These are phyloP conservation scores for Trichothecium roseum DNA, from an alignment of 2,329 filamentous ascomycete species.

Conservation along the genomic window DNA sequence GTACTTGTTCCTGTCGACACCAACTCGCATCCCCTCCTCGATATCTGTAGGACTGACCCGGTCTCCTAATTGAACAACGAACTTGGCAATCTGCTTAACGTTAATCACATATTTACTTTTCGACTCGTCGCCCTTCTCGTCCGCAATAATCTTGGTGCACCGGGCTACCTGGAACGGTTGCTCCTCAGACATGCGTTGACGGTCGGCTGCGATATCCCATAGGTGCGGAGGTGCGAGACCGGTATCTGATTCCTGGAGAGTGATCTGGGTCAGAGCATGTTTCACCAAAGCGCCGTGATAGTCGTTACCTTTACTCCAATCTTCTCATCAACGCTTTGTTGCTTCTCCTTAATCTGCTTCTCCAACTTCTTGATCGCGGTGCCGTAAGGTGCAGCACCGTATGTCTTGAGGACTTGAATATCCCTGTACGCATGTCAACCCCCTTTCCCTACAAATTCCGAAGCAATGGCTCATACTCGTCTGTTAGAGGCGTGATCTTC, in stretches of 20 bases:
- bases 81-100: constrained; percentile 99
- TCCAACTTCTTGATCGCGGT: constrained; percentile 92
- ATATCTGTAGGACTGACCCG: constrained; percentile 97
- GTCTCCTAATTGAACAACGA: constrained; percentile 94
- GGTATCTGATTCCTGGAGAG: constrained; percentile 83
- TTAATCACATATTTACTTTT: constrained; percentile 99
- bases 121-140: constrained; percentile 82
- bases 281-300: constrained; percentile 6
- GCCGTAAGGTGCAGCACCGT: constrained; percentile 92
- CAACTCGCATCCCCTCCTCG: constrained; percentile 97
- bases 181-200: constrained; percentile 97
- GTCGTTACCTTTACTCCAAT: constrained; percentile 67
- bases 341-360: constrained; percentile 99
- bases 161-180: constrained; percentile 94
- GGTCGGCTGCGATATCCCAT: constrained; percentile 96
- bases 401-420: constrained; percentile 98
- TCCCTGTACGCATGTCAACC: constrained; percentile 50
- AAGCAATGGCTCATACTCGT: constrained; percentile 61
- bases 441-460: constrained; percentile 1
- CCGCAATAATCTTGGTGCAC: constrained; percentile 98
- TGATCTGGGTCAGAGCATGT: constrained; percentile 7
- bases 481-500: constrained; percentile 95
- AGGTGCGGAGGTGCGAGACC: constrained; percentile 96
- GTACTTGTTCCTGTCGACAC: constrained; percentile 98
- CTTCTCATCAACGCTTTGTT: constrained; percentile 97